These are phyloP conservation scores for Paraphaeosphaeria minitans DNA, from an alignment of 2,329 filamentous ascomycete genomes.

Conservation along the genomic window DNA sequence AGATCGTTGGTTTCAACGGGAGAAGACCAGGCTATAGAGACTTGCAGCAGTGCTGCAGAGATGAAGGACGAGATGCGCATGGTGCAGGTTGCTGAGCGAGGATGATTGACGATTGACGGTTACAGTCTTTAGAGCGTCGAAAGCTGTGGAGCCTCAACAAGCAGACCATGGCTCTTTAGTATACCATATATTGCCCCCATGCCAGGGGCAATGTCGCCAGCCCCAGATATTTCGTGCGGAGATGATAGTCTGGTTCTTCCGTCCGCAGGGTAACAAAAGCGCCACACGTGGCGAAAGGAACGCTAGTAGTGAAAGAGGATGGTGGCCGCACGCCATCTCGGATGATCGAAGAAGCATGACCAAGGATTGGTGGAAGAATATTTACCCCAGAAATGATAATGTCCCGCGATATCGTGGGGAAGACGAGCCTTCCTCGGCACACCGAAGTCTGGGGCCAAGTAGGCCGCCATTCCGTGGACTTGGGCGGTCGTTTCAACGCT, in stretches of 20 bases:
- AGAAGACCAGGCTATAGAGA: constrained; percentile 27
- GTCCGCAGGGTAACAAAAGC: constrained; percentile 17
- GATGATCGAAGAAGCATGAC: constrained; percentile 13
- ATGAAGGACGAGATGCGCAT: constrained; percentile 37
- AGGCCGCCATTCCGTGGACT: background rate
- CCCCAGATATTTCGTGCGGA: constrained; percentile 19
- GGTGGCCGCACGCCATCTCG: constrained; percentile 16
- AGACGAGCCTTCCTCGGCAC: background rate
- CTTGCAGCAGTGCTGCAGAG: constrained; percentile 32
- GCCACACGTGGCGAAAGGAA: constrained; percentile 25
- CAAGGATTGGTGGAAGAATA: constrained; percentile 32
- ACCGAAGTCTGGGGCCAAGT: background rate
- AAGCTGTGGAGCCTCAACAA: constrained; percentile 8
- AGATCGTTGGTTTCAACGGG: constrained; percentile 19
- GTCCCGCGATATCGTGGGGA: constrained; percentile 4
- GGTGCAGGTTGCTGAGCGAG: constrained; percentile 7
- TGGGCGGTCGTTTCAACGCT: background rate
- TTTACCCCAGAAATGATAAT: constrained; percentile 7
- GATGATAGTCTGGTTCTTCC: constrained; percentile 22
- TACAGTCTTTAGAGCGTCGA: constrained; percentile 2
- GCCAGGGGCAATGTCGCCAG: constrained; percentile 12
- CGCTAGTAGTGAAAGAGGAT: constrained; percentile 24
- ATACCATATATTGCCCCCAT: constrained; percentile 19
- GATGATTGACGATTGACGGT: background rate
- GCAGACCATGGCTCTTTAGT: constrained; percentile 22